Base-by-base conservation (phyloP, 768 basidiomycete genomes). In the Butyriboletus loyo region DNA sequence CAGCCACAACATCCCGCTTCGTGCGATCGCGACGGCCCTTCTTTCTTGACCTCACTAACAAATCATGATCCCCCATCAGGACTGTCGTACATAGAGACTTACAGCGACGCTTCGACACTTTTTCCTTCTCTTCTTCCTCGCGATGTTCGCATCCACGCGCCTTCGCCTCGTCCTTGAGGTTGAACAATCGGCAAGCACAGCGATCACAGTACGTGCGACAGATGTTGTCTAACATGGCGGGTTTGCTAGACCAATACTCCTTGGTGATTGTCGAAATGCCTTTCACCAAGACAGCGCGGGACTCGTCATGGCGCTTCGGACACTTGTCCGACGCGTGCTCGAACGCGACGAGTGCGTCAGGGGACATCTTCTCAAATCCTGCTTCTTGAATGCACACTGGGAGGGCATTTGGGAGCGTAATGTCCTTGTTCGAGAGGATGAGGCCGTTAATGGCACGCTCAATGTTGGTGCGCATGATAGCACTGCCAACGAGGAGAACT, bases 251-350 rank as follows among this genome's bases (percentile, higher is more conserved):
- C 49, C 46, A 58, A 46, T 59, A 59, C 41, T 51, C 53, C 7
- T 19, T 7, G 13, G 39, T 46, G 37, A 59, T 49, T 11, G 21
- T 22, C 7, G 9, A 45, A 22, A 63, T 34, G 0, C 40, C 39
- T 14, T 40, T 36, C 25, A 21, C 17, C 19, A 55, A 51, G 31
- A 47, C 32, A 4, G 48, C 21, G 28, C 34, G 60, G 28, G 52
- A 50, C 35, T 39, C 38, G 46, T 37, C 28, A 2, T 45, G 37
- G 19, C 40, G 46, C 25, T 15, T 43, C 2, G 50, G 57, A 50
- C 50, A 57, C 54, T 63, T 59, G 24, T 59, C 54, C 41, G 52
- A 21, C 8, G 60, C 56, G n/a, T 51, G 51, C 32, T 62, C 57
- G 14, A 61, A 58, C 14, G 49, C 38, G 42, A n/a, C 14, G 49